Evolutionary conservation across 306 rosid genomes (phyloP).

Genomic region (Ceratonia siliqua): DNA sequence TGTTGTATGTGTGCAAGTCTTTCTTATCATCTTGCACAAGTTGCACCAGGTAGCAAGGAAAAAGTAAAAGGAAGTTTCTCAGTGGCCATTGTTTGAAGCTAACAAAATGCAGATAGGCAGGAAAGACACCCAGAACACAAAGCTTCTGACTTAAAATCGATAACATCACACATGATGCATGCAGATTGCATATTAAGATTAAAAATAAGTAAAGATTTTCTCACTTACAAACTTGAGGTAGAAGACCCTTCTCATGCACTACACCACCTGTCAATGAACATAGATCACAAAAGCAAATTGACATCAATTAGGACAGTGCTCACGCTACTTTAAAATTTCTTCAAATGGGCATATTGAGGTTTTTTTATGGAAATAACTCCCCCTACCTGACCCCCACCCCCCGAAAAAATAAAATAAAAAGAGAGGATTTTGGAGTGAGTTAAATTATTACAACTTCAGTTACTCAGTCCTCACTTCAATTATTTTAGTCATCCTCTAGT

Average conservation of each 20-base stretch:
- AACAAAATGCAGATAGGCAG: slow-evolving; percentile 16
- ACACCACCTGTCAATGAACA: slow-evolving; percentile 66
- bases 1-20: background rate
- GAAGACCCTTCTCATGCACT: slow-evolving; percentile 93
- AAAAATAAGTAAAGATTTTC: slow-evolving; percentile 12
- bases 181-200: slow-evolving; percentile 8
- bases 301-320: slow-evolving; percentile 27
- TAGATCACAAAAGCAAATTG: slow-evolving; percentile 22
- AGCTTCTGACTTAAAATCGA: background rate
- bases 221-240: slow-evolving; percentile 78
- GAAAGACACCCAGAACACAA: slow-evolving; percentile 3
- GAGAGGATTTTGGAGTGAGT: background rate
- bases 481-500: background rate
- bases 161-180: background rate
- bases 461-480: background rate
- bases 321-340: background rate
- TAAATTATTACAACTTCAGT: background rate
- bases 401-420: background rate
- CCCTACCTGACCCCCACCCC: background rate
- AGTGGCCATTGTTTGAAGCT: background rate
- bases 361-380: background rate
- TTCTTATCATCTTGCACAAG: background rate
- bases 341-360: background rate
- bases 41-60: slow-evolving; percentile 8
- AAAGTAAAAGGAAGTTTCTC: background rate